Conservation (phyloP, 768 basidiomycete species). For the Macrolepiota dolichaula region DNA sequence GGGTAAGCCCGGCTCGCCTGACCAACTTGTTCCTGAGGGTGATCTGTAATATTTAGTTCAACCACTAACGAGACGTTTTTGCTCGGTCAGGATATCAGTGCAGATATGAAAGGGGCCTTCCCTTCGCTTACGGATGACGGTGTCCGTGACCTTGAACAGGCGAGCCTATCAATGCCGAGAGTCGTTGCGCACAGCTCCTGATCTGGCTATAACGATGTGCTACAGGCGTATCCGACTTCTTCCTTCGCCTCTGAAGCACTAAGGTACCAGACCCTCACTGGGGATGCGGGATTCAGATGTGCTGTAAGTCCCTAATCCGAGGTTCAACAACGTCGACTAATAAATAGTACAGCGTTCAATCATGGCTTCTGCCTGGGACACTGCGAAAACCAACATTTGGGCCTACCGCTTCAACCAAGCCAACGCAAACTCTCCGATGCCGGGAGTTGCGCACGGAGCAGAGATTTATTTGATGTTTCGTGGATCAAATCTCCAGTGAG, state of each 20-base stretch:
- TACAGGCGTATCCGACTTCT: conserved; percentile 38
- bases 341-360: conserved; percentile 36
- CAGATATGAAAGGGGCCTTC: conserved; percentile 38
- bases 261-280: conserved; percentile 42
- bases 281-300: conserved; percentile 48
- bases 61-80: conserved; percentile 60
- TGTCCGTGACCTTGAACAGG: conserved; percentile 31
- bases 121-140: conserved; percentile 40
- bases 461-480: conserved; percentile 71
- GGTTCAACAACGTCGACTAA: background rate
- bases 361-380: conserved; percentile 39
- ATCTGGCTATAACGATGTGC: background rate
- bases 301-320: conserved; percentile 41
- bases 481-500: conserved; percentile 56
- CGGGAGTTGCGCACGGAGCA: conserved; percentile 44
- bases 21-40: background rate
- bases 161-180: conserved; percentile 14
- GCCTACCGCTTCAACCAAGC: conserved; percentile 60
- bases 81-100: conserved; percentile 32
- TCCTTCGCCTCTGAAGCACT: conserved; percentile 41
- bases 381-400: conserved; percentile 34
- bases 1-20: conserved; percentile 38
- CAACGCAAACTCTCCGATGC: conserved; percentile 37
- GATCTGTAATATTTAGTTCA: conserved; percentile 27
- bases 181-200: background rate